Conservation (phyloP, 164 flowering plant genomes). For the Chimonanthus praecox region DNA sequence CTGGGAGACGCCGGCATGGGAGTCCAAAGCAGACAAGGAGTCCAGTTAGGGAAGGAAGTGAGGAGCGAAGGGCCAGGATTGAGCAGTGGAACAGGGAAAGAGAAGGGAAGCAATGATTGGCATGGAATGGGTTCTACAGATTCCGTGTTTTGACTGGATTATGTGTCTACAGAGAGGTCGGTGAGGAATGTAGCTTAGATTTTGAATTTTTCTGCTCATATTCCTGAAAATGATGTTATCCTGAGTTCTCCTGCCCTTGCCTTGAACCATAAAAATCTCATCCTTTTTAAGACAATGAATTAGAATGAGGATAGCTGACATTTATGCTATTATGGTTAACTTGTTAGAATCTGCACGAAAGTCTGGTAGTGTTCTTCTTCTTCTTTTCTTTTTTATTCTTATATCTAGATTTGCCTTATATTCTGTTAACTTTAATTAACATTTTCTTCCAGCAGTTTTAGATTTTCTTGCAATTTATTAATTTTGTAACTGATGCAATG, state of each 20-base stretch:
- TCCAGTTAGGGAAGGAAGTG: slow-evolving; percentile 64
- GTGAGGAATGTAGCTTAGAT: slow-evolving; percentile 1
- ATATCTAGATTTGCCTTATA: too few species aligned
- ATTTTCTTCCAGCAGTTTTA: too few species aligned
- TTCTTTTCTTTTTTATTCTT: too few species aligned
- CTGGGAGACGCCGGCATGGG: slow-evolving; percentile 21
- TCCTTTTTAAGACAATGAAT: background rate
- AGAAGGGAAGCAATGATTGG: slow-evolving; percentile 37
- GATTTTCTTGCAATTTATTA: too few species aligned
- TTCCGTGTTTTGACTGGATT: background rate
- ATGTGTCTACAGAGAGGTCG: background rate
- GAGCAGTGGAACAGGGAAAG: slow-evolving; percentile 78
- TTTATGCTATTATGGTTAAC: background rate
- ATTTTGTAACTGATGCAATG: too few species aligned
- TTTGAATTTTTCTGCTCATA: slow-evolving; percentile 6
- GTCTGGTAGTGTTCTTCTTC: too few species aligned
- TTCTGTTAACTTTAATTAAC: too few species aligned
- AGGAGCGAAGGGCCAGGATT: slow-evolving; percentile 72
- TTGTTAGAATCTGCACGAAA: background rate
- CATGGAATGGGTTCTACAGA: background rate
- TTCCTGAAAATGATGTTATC: slow-evolving; percentile 2
- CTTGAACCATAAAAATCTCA: background rate
- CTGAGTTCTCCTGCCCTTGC: background rate
- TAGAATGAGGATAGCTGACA: background rate
- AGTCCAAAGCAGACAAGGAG: slow-evolving; percentile 39